Evolutionary conservation across 345 rosid genomes (phyloP).

Genomic region (Populus ilicifolia): DNA sequence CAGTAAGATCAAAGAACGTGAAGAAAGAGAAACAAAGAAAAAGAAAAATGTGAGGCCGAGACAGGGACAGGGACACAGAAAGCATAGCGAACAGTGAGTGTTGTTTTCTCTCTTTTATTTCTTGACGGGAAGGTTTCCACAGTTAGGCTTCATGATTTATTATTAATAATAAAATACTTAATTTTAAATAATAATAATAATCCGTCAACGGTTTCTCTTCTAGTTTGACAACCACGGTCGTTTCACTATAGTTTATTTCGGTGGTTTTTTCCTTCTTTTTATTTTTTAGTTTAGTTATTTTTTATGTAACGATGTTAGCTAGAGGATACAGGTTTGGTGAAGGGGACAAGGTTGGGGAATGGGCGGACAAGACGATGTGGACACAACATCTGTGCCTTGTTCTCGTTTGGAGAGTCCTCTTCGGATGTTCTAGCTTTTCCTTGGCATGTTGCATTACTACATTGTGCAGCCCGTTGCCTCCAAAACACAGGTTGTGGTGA

Average conservation of each 20-base stretch:
- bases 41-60: conserved; percentile 26
- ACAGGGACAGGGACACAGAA: conserved; percentile 12
- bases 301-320: too few relatives aligned
- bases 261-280: too few relatives aligned
- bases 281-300: too few relatives aligned
- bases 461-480: background rate
- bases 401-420: conserved; percentile 7
- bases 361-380: conserved; percentile 42
- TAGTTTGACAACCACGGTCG: too few relatives aligned
- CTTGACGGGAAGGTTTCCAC: conserved; percentile 19
- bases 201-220: background rate
- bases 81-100: background rate
- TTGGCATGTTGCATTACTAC: too few relatives aligned
- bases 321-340: background rate
- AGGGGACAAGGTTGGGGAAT: background rate
- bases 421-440: background rate
- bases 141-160: conserved; percentile 7
- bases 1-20: conserved; percentile 28
- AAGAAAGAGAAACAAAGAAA: background rate
- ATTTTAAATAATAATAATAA: too few relatives aligned
- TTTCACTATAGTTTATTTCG: too few relatives aligned
- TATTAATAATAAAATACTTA: background rate
- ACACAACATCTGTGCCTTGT: conserved; percentile 22
- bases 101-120: conserved; percentile 9
- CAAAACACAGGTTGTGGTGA: too few relatives aligned